Percentiles rank a stretch among this genome's conserved stretches.
These are phyloP conservation scores for Talaromyces nanjingensis DNA, from an alignment of 495 filamentous ascomycete species.

Conservation along the genomic window DNA sequence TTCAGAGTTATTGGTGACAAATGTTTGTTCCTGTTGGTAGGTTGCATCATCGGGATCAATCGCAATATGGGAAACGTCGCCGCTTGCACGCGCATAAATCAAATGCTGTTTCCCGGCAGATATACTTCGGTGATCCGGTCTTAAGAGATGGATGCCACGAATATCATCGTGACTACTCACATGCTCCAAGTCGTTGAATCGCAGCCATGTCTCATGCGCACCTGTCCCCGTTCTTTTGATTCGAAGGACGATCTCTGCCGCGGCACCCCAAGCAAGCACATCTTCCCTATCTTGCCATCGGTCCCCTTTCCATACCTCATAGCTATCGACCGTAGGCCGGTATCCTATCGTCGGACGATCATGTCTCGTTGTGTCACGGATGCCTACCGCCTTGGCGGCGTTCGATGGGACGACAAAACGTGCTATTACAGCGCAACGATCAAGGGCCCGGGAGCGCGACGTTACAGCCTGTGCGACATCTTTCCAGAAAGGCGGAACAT, in stretches of 20 bases:
- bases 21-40: conserved; percentile 26
- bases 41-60: conserved; percentile 21
- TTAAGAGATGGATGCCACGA: conserved; percentile 47
- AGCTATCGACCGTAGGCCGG: conserved; percentile 54
- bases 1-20: conserved; percentile 22
- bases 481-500: conserved; percentile 36
- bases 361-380: conserved; percentile 21
- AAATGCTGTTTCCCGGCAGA: conserved; percentile 25
- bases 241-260: conserved; percentile 47
- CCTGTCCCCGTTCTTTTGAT: conserved; percentile 22
- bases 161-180: conserved; percentile 59
- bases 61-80: conserved; percentile 30
- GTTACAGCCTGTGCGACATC: conserved; percentile 51
- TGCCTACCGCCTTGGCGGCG: conserved; percentile 22
- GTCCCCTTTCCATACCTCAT: conserved; percentile 45
- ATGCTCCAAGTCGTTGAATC: conserved; percentile 44
- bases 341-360: conserved; percentile 58
- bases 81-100: conserved; percentile 33
- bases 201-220: conserved; percentile 33
- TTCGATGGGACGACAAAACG: conserved; percentile 40
- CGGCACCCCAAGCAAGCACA: conserved; percentile 56
- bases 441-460: conserved; percentile 51
- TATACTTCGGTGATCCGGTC: conserved; percentile 27
- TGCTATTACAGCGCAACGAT: conserved; percentile 51
- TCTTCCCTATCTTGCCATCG: conserved; percentile 49